Percentiles rank a stretch among this genome's conserved stretches.
Evolutionary conservation across 2,329 filamentous ascomycete genomes (phyloP).

Genomic region (Nemania bipapillata): DNA sequence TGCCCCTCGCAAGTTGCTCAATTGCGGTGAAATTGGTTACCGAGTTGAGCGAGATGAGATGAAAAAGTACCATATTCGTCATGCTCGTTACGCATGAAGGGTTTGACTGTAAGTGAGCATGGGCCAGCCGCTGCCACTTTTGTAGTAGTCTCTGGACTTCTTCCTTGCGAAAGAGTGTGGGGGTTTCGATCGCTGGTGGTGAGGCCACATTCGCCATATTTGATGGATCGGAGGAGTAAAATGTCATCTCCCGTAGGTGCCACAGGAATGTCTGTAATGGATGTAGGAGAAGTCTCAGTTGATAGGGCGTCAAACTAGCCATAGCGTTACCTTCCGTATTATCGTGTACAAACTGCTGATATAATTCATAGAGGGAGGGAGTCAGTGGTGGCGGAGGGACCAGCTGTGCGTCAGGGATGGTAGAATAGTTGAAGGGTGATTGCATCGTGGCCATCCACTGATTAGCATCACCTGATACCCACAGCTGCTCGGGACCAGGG

Average conservation of each 20-base stretch:
- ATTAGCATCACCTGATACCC: constrained; percentile 67
- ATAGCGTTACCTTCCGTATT: constrained; percentile 63
- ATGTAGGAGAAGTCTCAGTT: constrained; percentile 74
- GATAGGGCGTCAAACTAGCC: constrained; percentile 59
- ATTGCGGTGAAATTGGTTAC: constrained; percentile 75
- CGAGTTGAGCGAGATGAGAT: constrained; percentile 75
- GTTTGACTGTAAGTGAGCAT: constrained; percentile 65
- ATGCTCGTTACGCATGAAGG: constrained; percentile 69
- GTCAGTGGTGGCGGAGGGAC: constrained; percentile 63
- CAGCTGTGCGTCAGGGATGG: constrained; percentile 62
- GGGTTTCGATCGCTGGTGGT: constrained; percentile 66
- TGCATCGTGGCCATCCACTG: constrained; percentile 71
- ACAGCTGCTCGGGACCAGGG: constrained; percentile 69
- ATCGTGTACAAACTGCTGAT: constrained; percentile 74
- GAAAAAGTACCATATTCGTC: constrained; percentile 75
- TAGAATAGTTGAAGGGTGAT: constrained; percentile 65
- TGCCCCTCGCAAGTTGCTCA: constrained; percentile 72
- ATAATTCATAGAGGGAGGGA: constrained; percentile 71
- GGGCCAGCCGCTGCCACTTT: constrained; percentile 74
- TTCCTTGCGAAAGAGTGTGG: constrained; percentile 69
- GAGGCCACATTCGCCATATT: constrained; percentile 55
- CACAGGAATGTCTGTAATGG: constrained; percentile 73
- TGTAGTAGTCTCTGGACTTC: constrained; percentile 72
- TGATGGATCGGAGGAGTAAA: constrained; percentile 70
- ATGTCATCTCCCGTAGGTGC: constrained; percentile 72